Percentiles rank a stretch among this genome's conserved stretches.
phyloP scores from a whole-genome alignment of 257 asterid species.

The Jacaranda mimosifolia region DNA sequence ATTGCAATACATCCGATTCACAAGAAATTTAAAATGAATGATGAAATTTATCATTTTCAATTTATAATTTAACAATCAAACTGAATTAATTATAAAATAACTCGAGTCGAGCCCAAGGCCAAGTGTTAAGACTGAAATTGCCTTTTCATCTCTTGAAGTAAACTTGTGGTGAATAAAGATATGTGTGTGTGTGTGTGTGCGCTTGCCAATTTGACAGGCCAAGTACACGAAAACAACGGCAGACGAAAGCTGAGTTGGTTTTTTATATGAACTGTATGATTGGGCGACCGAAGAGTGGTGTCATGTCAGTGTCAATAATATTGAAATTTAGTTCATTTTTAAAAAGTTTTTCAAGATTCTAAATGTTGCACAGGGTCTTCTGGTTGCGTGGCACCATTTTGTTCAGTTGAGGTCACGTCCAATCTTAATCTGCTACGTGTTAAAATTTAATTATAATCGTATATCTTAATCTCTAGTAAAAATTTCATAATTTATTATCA shows the following conservation, averaged over 20 bases:
- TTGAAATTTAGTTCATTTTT: no score
- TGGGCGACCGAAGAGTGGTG: background rate
- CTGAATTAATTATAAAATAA: no score
- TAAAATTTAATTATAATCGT: no score
- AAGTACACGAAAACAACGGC: background rate
- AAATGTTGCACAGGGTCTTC: background rate
- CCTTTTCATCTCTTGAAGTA: no score
- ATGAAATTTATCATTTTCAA: no score
- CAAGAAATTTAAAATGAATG: no score
- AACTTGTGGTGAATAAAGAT: background rate
- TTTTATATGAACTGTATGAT: background rate
- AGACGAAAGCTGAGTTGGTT: background rate
- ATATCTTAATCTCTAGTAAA: no score
- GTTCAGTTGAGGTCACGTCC: conserved; percentile 4
- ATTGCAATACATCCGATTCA: no score
- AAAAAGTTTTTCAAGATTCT: background rate
- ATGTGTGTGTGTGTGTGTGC: no score
- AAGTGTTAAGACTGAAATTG: background rate
- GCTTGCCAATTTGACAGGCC: background rate
- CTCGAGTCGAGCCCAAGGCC: no score
- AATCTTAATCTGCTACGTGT: background rate
- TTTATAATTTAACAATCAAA: no score
- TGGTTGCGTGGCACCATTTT: conserved; percentile 8
- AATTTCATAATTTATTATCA: no score
- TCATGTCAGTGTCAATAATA: background rate